Evolutionary conservation across 257 asterid genomes (phyloP).

Genomic region (Buddleja alternifolia): DNA sequence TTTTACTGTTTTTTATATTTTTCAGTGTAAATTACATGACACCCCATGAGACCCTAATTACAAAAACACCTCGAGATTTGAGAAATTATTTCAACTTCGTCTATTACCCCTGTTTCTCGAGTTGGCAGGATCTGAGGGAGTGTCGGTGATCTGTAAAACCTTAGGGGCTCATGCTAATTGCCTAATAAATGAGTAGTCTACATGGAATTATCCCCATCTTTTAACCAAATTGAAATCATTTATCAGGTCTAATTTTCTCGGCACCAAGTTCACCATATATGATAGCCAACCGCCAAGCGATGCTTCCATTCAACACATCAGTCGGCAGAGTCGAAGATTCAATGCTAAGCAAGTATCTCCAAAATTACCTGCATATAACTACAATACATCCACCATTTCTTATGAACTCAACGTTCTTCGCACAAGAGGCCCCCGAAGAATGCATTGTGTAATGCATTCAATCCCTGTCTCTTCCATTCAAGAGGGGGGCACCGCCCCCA

Average conservation of each 20-base stretch:
- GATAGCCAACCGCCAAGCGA: conserved; percentile 78
- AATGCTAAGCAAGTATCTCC: conserved; percentile 77
- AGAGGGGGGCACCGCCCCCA: conserved; percentile 90
- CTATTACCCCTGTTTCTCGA: no score
- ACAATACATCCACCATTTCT: conserved; percentile 58
- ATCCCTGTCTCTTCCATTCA: conserved; percentile 76
- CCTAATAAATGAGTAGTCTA: no score
- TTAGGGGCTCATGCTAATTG: no score
- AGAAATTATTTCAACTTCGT: no score
- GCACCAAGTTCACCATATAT: conserved; percentile 83
- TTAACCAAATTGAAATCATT: conserved; percentile 26
- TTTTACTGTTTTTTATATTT: background rate
- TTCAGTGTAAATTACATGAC: no score
- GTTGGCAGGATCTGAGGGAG: no score
- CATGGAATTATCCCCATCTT: background rate
- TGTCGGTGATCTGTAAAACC: no score
- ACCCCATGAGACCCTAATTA: no score
- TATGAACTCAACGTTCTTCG: conserved; percentile 92
- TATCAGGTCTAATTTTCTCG: conserved; percentile 86
- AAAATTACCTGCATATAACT: conserved; percentile 72
- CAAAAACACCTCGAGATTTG: no score
- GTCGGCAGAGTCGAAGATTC: conserved; percentile 69
- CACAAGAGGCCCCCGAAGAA: conserved; percentile 90
- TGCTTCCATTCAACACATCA: conserved; percentile 42
- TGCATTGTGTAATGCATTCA: conserved; percentile 77